Conservation (phyloP, 2,329 filamentous ascomycete species). For the Colletotrichum filicis region DNA sequence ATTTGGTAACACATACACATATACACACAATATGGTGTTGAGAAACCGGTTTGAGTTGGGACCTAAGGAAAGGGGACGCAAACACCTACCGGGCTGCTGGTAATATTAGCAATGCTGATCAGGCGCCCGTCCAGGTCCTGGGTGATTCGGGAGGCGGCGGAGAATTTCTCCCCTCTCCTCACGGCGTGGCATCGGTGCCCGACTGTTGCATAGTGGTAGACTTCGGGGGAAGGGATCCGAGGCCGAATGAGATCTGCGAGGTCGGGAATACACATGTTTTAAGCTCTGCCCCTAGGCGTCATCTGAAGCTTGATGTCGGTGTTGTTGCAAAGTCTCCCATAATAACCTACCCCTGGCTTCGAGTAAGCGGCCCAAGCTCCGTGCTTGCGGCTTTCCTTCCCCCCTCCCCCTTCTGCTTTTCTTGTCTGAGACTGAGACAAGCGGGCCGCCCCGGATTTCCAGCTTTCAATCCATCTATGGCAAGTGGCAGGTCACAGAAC, state of each 20-base stretch:
- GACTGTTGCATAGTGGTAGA: background rate
- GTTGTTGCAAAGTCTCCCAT: slow-evolving; percentile 11
- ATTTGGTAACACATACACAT: background rate
- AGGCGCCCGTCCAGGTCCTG: background rate
- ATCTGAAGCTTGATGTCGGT: slow-evolving; percentile 29
- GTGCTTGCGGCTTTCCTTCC: background rate
- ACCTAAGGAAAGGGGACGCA: background rate
- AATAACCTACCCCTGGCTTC: background rate
- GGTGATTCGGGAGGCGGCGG: background rate
- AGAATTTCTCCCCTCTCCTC: slow-evolving; percentile 8
- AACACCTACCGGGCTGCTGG: background rate
- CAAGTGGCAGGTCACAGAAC: background rate
- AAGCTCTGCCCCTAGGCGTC: slow-evolving; percentile 25
- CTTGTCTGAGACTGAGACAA: background rate
- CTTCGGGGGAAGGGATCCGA: slow-evolving; percentile 13
- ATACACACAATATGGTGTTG: background rate
- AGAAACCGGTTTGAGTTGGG: background rate
- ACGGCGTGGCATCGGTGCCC: slow-evolving; percentile 10
- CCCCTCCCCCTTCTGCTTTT: background rate
- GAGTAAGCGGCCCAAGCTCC: slow-evolving; percentile 26
- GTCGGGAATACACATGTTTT: slow-evolving; percentile 22
- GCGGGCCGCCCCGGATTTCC: slow-evolving; percentile 14
- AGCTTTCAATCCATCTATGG: background rate
- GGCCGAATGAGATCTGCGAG: slow-evolving; percentile 9
- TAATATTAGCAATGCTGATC: background rate